Base-by-base conservation (phyloP, 129 eudicot species). In the Scalesia atractyloides region DNA sequence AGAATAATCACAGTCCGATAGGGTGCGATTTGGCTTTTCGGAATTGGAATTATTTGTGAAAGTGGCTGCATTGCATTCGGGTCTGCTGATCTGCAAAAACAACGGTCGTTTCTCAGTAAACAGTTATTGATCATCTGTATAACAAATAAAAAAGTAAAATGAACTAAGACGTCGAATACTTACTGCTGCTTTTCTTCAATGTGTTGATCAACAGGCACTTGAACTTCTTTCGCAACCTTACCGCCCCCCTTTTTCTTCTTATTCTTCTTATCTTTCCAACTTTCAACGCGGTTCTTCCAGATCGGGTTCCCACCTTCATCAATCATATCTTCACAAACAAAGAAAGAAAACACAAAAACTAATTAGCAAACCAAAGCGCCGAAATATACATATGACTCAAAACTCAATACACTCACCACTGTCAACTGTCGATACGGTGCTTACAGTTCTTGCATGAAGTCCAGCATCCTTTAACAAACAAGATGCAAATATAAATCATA, bases 181-280 rank as follows among this genome's bases (percentile, higher is more conserved):
- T 84, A 91, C 97, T 75, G 84, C 50, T 77, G 87, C 4, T 83
- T 86, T 70, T 83, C 99, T 22, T 91, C 99, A 94, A 95, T 95
- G 3, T 82, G 96, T 82, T 95, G 97, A 71, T 88, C 94, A 0
- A 74, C 49, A 60, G 99, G 99, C 78, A 83, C 52, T 77, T 82
- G 84, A 49, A 71, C 89, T 82, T 84, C 99, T 81, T 84, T 88
- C 10, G 75, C 77, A 72, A 68, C 87, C 74, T 86, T 91, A 61
- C 34, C 75, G 39, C 75, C 78, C 0, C 70, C 73, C 64, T 82
- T 84, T 33, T 90, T 90, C 82, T 90, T 95, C 88, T 95, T 88
- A 68, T 76, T 82, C 61, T 90, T 88, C 87, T 95, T 95, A 43
- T 90, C 99, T 82, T 87, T 95, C 99, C 99, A 95, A 77, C 99